These are phyloP conservation scores for Elongisporangium prolatum DNA, from an alignment of 352 stramenopile genomes.

Conservation along the genomic window DNA sequence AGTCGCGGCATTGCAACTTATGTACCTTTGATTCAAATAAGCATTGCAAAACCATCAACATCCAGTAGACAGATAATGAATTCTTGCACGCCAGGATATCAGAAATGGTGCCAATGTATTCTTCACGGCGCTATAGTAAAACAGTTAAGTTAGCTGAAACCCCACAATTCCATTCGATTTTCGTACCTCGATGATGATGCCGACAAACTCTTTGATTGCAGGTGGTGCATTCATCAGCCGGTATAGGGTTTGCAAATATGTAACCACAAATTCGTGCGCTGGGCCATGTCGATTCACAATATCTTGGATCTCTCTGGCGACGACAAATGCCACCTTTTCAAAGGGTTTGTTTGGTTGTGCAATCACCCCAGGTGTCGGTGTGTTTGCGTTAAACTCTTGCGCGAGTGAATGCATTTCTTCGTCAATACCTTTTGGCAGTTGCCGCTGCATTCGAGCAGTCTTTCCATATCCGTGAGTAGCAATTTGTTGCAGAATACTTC, in stretches of 20 bases:
- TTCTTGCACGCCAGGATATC: conserved; percentile 54
- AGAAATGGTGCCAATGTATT: conserved; percentile 65
- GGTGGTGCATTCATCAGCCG: conserved; percentile 53
- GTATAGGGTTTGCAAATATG: conserved; percentile 76
- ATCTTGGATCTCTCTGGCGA: conserved; percentile 69
- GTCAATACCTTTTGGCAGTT: conserved; percentile 59
- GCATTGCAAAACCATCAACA: conserved; percentile 60
- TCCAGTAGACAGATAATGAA: conserved; percentile 67
- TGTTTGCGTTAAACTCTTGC: conserved; percentile 78
- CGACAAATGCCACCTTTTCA: conserved; percentile 60
- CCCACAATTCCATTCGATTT: background rate
- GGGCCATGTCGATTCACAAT: conserved; percentile 53
- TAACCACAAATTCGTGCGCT: conserved; percentile 58
- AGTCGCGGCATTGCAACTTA: conserved; percentile 45
- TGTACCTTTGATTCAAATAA: conserved; percentile 65
- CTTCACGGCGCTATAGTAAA: conserved; percentile 48
- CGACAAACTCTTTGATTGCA: conserved; percentile 72
- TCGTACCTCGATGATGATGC: conserved; percentile 67
- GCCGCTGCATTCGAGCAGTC: conserved; percentile 51
- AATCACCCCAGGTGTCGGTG: conserved; percentile 62
- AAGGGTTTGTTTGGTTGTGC: conserved; percentile 73
- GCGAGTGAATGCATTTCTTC: conserved; percentile 73
- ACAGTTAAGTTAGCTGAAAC: conserved; percentile 5
- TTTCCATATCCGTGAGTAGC: conserved; percentile 56
- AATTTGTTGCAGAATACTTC: conserved; percentile 57